phyloP scores from a whole-genome alignment of 2,329 filamentous ascomycete genomes.

The Phialophora chinensis region DNA sequence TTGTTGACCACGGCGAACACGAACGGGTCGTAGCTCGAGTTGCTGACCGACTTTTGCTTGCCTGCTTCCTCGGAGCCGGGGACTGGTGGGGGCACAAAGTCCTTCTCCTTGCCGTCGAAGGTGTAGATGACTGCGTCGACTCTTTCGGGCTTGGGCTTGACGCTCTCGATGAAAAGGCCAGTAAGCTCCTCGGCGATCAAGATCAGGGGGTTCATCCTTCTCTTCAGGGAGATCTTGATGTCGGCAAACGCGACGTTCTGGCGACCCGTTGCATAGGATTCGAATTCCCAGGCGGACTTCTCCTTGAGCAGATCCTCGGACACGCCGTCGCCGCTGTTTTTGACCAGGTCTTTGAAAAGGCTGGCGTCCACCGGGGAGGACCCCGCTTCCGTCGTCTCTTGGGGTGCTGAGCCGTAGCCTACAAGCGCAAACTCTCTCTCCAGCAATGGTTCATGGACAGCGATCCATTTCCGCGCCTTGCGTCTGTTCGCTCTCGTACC shows the following conservation, averaged over 20 bases:
- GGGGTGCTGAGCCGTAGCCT: slow-evolving; percentile 70
- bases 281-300: slow-evolving; percentile 84
- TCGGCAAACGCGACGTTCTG: slow-evolving; percentile 93
- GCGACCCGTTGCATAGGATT: slow-evolving; percentile 85
- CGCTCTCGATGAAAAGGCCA: slow-evolving; percentile 80
- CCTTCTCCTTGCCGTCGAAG: slow-evolving; percentile 89
- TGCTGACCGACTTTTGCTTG: slow-evolving; percentile 65
- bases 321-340: slow-evolving; percentile 46
- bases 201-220: slow-evolving; percentile 82
- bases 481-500: slow-evolving; percentile 79
- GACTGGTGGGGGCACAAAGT: slow-evolving; percentile 69
- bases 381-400: slow-evolving; percentile 43
- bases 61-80: slow-evolving; percentile 65
- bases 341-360: slow-evolving; percentile 44
- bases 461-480: slow-evolving; percentile 81
- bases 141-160: slow-evolving; percentile 71
- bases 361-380: slow-evolving; percentile 54
- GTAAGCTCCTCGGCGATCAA: slow-evolving; percentile 70
- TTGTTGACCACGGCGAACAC: slow-evolving; percentile 97
- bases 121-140: slow-evolving; percentile 80
- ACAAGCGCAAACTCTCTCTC: slow-evolving; percentile 84
- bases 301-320: slow-evolving; percentile 74
- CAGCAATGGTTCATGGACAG: slow-evolving; percentile 73
- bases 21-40: slow-evolving; percentile 80
- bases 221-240: slow-evolving; percentile 77